Conservation (phyloP, 139 green algal genomes). For the Diplosphaera chodatii region DNA sequence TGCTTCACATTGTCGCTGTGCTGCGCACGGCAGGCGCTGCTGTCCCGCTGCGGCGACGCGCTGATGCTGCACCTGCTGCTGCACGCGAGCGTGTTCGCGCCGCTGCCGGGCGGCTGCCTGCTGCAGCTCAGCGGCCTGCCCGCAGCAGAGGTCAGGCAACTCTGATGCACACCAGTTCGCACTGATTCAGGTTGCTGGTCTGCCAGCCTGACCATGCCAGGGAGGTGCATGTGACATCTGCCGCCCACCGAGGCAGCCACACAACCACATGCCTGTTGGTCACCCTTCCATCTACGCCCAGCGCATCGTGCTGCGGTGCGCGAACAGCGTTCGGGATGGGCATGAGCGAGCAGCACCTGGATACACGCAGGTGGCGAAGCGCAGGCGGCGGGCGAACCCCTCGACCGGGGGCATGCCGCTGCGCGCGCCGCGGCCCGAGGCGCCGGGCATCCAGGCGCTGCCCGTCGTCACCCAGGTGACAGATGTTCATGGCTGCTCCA, state of each 20-base stretch:
- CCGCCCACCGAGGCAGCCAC: neutral
- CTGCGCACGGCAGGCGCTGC: slow-evolving; percentile 20
- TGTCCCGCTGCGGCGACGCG: slow-evolving; percentile 53
- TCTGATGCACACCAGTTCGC: neutral
- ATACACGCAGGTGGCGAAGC: neutral
- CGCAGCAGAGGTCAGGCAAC: slow-evolving; percentile 29
- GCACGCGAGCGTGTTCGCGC: slow-evolving; percentile 49
- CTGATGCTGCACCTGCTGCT: slow-evolving; percentile 66
- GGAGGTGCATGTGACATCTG: neutral
- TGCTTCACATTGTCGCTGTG: no score
- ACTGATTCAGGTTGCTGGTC: neutral
- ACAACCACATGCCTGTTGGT: no score
- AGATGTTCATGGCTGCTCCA: no score
- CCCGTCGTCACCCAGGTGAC: no score
- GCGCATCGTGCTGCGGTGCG: no score
- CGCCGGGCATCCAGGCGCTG: no score
- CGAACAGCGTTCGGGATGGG: neutral
- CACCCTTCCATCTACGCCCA: no score
- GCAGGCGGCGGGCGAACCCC: neutral
- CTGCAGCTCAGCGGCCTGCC: slow-evolving; percentile 51
- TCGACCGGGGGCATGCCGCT: neutral
- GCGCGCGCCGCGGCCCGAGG: neutral
- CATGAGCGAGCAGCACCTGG: no score
- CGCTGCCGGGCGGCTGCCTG: slow-evolving; percentile 43
- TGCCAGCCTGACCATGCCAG: neutral